These are phyloP conservation scores for Skeletonema tropicum DNA, from an alignment of 108 stramenopile genomes.

Conservation along the genomic window DNA sequence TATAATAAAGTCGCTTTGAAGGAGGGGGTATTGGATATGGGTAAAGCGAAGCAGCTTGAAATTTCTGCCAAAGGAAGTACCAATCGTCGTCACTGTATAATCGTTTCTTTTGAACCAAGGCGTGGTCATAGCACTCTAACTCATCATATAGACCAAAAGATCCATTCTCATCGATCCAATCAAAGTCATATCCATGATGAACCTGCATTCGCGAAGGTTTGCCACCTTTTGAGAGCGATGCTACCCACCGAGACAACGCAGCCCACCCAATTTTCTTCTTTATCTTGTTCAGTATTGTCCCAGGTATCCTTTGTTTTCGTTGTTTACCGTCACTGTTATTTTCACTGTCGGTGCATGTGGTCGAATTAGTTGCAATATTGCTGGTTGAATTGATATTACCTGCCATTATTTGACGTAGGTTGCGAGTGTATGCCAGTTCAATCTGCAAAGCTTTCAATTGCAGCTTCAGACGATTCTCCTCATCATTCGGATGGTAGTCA, in stretches of 20 bases:
- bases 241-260: background rate
- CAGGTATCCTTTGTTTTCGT: background rate
- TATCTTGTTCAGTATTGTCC: background rate
- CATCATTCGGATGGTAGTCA: background rate
- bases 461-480: slow-evolving; percentile 7
- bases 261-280: background rate
- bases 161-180: slow-evolving; percentile 3
- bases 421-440: slow-evolving; percentile 1
- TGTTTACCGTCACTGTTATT: background rate
- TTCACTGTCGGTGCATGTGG: background rate
- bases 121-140: slow-evolving; percentile 3
- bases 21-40: slow-evolving; percentile 1
- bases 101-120: background rate
- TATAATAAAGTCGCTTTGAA: slow-evolving; percentile 1
- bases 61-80: background rate
- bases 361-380: background rate
- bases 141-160: slow-evolving; percentile 4
- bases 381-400: background rate
- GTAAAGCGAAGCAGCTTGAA: background rate
- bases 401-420: background rate
- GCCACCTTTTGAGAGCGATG: background rate
- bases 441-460: slow-evolving; percentile 12
- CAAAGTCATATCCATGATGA: slow-evolving; percentile 12
- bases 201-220: background rate
- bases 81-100: background rate